Conservation (phyloP, 108 stramenopile species). For the Licmophora abbreviata region DNA sequence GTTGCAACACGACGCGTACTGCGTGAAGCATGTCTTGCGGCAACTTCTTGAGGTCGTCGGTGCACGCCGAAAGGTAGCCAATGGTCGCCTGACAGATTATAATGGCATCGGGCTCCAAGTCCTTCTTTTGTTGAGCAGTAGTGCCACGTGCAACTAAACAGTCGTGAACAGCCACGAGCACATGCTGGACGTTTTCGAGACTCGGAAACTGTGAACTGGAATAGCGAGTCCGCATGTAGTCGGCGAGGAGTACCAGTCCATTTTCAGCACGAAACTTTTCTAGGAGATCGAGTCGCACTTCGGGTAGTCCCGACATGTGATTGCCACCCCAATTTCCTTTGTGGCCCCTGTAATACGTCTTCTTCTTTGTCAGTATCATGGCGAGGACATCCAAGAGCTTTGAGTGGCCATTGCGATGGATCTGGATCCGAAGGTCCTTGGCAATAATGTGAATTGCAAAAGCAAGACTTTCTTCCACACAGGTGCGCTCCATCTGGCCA, state of each 20-base stretch:
- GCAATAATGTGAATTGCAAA: slow-evolving; percentile 52
- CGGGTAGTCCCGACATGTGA: slow-evolving; percentile 34
- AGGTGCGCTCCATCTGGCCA: slow-evolving; percentile 57
- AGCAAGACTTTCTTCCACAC: slow-evolving; percentile 66
- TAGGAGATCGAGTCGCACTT: slow-evolving; percentile 59
- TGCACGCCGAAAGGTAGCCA: slow-evolving; percentile 34
- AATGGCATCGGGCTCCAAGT: slow-evolving; percentile 38
- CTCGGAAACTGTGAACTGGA: slow-evolving; percentile 29
- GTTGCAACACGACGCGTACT: slow-evolving; percentile 36
- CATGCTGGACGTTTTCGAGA: slow-evolving; percentile 22
- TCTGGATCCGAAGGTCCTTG: slow-evolving; percentile 52
- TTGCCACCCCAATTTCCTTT: slow-evolving; percentile 51
- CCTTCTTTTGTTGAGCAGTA: slow-evolving; percentile 3
- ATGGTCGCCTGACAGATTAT: slow-evolving; percentile 46
- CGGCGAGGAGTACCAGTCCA: slow-evolving; percentile 42
- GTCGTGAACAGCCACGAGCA: slow-evolving; percentile 19
- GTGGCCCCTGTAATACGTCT: slow-evolving; percentile 62
- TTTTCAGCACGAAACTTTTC: slow-evolving; percentile 34
- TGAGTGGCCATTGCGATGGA: slow-evolving; percentile 18
- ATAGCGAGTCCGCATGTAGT: slow-evolving; percentile 38
- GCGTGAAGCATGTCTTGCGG: slow-evolving; percentile 39
- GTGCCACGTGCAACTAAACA: slow-evolving; percentile 5
- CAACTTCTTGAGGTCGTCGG: slow-evolving; percentile 58
- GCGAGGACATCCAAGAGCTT: slow-evolving; percentile 38
- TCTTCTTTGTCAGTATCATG: slow-evolving; percentile 63